Evolutionary conservation across 106 monocot species (phyloP).

Genomic region (Allium sativum): DNA sequence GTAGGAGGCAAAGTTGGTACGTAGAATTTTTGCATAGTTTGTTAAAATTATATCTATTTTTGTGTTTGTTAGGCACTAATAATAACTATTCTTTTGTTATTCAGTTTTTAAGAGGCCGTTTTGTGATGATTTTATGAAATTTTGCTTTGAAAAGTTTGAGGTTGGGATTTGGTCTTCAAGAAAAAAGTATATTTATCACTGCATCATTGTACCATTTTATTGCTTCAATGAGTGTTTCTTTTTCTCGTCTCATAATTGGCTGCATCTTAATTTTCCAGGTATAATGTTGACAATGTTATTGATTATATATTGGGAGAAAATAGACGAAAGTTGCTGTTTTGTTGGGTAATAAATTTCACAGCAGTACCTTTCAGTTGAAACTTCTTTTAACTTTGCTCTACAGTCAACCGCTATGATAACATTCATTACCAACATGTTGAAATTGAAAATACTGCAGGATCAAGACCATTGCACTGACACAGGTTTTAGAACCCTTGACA

Average conservation of each 20-base stretch:
- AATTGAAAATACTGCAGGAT: constrained; percentile 33
- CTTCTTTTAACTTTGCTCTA: too few relatives aligned
- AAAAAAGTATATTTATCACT: constrained; percentile 30
- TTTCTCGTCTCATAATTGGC: too few relatives aligned
- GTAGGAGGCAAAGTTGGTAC: constrained; percentile 51
- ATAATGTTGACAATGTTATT: constrained; percentile 44
- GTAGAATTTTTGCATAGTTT: neutral
- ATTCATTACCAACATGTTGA: neutral
- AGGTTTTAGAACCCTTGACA: constrained; percentile 48
- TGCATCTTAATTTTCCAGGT: constrained; percentile 26
- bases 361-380: too few relatives aligned
- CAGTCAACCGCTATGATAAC: too few relatives aligned
- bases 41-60: neutral
- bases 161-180: constrained; percentile 87
- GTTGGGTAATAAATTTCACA: constrained; percentile 53
- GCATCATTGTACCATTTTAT: neutral
- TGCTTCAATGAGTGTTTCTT: too few relatives aligned
- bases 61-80: neutral
- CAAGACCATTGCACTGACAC: constrained; percentile 72
- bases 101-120: constrained; percentile 84
- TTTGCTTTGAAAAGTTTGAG: constrained; percentile 76
- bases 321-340: constrained; percentile 54
- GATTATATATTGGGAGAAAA: constrained; percentile 45
- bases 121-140: constrained; percentile 76
- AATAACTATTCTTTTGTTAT: constrained; percentile 8